Base-by-base conservation (phyloP, 148 eudicot species). In the Gaultheria prostrata region DNA sequence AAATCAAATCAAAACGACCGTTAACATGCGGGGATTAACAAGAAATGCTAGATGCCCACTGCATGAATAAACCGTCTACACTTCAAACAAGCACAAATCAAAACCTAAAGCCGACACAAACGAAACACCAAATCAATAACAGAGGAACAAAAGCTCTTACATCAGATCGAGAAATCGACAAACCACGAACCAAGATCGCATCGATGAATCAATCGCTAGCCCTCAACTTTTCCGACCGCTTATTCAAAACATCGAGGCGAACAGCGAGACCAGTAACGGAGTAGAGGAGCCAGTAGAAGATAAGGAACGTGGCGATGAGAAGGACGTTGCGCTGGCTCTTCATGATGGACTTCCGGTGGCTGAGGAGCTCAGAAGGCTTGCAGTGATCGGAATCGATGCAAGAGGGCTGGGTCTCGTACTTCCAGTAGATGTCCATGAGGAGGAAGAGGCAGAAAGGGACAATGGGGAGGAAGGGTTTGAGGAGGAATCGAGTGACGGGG, bases 311-410 rank as follows among this genome's bases (percentile, higher is more conserved):
- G 28, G 90, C 95, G 82, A 94, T 94, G 17, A 94, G 86, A 4
- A 94, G 87, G 6, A 92, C 93, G 83, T 95, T 95, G 33, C 98
- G 87, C 89, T 95, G 97, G 67, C 89, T 86, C 85, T 95, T 94
- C 90, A 92, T 91, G 78, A 93, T 86, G 0, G 95, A 91, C 30
- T 95, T 95, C 97, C 93, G 94, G 83, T 95, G 98, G 48, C 95
- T 93, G 39, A 94, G 93, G 45, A 76, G 88, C 82, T 95, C 98
- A 20, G 98, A 83, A 0, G 95, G 94, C 0, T 92, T 83, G 76
- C 98, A 95, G 3, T 88, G 39, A 1, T 86, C 88, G 18, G 91
- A 35, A 26, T 88, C 90, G 74, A 6, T 39, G 43, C 98, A 95
- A 13, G 65, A 15, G 35, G 91, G 90, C 0, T 91, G 89, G 56